phyloP scores from a whole-genome alignment of 1,284 basidiomycete species.

The Peniophora sp. region DNA sequence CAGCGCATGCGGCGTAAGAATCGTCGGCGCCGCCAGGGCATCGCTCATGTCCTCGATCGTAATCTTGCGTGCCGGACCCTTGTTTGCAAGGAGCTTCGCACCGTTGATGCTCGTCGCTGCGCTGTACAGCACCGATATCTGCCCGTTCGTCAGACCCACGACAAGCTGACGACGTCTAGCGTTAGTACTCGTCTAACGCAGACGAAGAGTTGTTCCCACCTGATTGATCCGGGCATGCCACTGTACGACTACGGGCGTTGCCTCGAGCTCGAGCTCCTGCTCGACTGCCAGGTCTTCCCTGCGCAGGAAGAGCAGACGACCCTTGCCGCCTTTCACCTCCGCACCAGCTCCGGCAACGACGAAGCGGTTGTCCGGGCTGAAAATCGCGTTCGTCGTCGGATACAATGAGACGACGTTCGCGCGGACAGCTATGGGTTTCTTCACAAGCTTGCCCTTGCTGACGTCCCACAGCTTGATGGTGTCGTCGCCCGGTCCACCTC shows the following conservation, averaged over 20 bases:
- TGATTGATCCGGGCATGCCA: conserved; percentile 99
- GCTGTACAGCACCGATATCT: conserved; percentile 86
- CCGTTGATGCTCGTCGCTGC: conserved; percentile 84
- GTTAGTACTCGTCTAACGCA: neutral
- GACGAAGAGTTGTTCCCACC: conserved; percentile 33
- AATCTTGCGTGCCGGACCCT: conserved; percentile 62
- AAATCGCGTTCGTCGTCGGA: conserved; percentile 86
- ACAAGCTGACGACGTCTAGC: conserved; percentile 54
- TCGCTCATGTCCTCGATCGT: conserved; percentile 82
- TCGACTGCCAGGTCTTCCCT: conserved; percentile 63
- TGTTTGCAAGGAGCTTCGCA: conserved; percentile 80
- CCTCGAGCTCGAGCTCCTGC: conserved; percentile 56
- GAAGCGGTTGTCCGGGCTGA: conserved; percentile 86
- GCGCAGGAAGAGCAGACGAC: conserved; percentile 68
- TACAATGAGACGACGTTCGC: conserved; percentile 71
- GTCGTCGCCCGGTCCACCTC: conserved; percentile 77
- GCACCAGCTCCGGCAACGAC: conserved; percentile 78
- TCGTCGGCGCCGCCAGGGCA: conserved; percentile 72
- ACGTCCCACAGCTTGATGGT: conserved; percentile 97
- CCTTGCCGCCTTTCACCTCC: conserved; percentile 55
- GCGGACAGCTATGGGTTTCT: conserved; percentile 69
- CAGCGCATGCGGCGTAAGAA: conserved; percentile 84
- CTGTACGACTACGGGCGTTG: conserved; percentile 79
- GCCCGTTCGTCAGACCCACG: conserved; percentile 80
- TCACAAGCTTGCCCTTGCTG: conserved; percentile 58